Conservation (phyloP, 805 yeast genomes). For the Wickerhamomyces mucosus region DNA sequence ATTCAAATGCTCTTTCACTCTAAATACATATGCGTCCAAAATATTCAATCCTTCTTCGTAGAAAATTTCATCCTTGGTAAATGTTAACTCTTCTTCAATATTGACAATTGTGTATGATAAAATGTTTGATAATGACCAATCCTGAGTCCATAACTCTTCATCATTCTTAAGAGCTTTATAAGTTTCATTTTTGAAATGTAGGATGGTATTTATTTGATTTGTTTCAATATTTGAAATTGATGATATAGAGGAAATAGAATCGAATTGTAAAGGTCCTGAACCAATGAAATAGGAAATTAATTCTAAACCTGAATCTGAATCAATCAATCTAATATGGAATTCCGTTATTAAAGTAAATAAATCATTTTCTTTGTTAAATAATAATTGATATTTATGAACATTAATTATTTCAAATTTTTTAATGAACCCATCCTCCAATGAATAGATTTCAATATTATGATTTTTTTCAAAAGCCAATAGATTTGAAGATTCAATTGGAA, state of each 20-base stretch:
- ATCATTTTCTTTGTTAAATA: slow-evolving; percentile 10
- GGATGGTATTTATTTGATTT: slow-evolving; percentile 7
- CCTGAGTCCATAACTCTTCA: slow-evolving; percentile 29
- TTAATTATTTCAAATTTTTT: slow-evolving; percentile 13
- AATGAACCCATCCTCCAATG: slow-evolving; percentile 5
- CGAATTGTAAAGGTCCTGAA: slow-evolving; percentile 7
- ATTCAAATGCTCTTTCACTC: slow-evolving; percentile 22
- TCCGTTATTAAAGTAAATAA: slow-evolving; percentile 16
- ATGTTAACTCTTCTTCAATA: slow-evolving; percentile 10
- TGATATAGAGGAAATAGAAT: slow-evolving; percentile 3
- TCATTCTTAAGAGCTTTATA: slow-evolving; percentile 7
- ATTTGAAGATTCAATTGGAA: slow-evolving; percentile 14
- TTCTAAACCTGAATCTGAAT: slow-evolving; percentile 18
- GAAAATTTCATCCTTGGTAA: slow-evolving; percentile 20
- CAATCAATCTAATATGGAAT: slow-evolving; percentile 14
- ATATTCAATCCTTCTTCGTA: slow-evolving; percentile 22
- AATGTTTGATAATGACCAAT: slow-evolving; percentile 32
- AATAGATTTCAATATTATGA: slow-evolving; percentile 13
- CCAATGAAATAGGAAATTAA: slow-evolving; percentile 12
- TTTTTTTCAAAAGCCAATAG: slow-evolving; percentile 14
- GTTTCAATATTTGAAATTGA: slow-evolving; percentile 8
- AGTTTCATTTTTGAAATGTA: slow-evolving; percentile 8
- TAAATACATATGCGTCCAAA: slow-evolving; percentile 22
- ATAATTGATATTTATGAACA: slow-evolving; percentile 15
- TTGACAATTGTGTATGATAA: slow-evolving; percentile 26